Conservation (phyloP, 768 basidiomycete genomes). For the Calvatia gigantea region DNA sequence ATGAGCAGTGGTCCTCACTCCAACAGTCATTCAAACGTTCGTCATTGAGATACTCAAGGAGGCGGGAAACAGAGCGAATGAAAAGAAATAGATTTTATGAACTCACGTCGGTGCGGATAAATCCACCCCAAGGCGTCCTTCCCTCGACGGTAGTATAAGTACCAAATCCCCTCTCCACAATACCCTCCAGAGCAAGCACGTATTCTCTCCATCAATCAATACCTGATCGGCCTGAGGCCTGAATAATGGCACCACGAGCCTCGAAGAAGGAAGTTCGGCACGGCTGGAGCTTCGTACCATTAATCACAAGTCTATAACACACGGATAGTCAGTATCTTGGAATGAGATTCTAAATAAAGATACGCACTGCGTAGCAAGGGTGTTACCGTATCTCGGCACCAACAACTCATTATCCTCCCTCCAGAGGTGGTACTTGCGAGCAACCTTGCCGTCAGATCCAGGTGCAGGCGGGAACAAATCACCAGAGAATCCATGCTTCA, state of each 20-base stretch:
- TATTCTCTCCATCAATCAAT: constrained; percentile 91
- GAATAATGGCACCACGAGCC: constrained; percentile 85
- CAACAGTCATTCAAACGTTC: no score
- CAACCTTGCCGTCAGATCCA: constrained; percentile 54
- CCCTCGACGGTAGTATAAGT: constrained; percentile 69
- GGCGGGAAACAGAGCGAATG: no score
- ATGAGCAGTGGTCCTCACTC: no score
- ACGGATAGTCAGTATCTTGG: neutral
- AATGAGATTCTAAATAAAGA: neutral
- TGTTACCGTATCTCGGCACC: constrained; percentile 90
- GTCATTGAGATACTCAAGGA: no score
- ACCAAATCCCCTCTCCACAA: constrained; percentile 85
- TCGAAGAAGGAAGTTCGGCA: constrained; percentile 91
- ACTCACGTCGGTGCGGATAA: constrained; percentile 62
- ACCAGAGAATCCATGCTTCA: constrained; percentile 78
- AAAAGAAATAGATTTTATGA: no score
- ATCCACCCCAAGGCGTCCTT: constrained; percentile 91
- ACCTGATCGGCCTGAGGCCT: constrained; percentile 88
- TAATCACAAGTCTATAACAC: constrained; percentile 64
- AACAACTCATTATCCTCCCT: constrained; percentile 53
- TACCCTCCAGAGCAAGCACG: constrained; percentile 81
- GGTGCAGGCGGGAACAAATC: constrained; percentile 80
- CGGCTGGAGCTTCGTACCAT: constrained; percentile 93
- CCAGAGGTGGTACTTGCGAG: constrained; percentile 69
- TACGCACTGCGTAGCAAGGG: constrained; percentile 69